phyloP scores from a whole-genome alignment of 768 basidiomycete species.

The Tricholoma furcatifolium region DNA sequence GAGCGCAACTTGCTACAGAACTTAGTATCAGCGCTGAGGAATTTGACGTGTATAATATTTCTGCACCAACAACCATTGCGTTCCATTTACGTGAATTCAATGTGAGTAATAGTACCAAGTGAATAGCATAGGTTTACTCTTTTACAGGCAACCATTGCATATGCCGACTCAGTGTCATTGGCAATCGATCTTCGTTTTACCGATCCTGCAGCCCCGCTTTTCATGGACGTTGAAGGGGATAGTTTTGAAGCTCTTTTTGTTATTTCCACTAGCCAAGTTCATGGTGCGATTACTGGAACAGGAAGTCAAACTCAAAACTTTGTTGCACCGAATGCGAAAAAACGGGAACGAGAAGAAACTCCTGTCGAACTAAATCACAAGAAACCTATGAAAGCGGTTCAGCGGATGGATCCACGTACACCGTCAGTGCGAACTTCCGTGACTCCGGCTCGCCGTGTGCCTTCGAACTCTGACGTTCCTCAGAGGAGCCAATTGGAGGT shows the following conservation, averaged over 20 bases:
- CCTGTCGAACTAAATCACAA: conserved; percentile 42
- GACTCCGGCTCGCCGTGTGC: background rate
- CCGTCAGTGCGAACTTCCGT: conserved; percentile 9
- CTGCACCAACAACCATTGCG: conserved; percentile 60
- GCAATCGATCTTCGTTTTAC: conserved; percentile 75
- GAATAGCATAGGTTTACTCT: background rate
- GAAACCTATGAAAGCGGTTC: conserved; percentile 55
- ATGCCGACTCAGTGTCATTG: conserved; percentile 68
- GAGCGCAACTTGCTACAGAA: conserved; percentile 70
- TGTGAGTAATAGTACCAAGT: conserved; percentile 36
- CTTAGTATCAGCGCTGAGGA: conserved; percentile 75
- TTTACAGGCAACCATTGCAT: conserved; percentile 74
- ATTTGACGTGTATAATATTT: conserved; percentile 75
- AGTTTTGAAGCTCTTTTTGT: conserved; percentile 66
- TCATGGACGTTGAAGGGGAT: conserved; percentile 74
- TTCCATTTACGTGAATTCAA: conserved; percentile 87
- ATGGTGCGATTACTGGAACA: conserved; percentile 31
- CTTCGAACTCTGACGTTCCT: background rate
- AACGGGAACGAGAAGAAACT: conserved; percentile 45
- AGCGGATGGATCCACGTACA: conserved; percentile 23
- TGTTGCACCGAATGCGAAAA: conserved; percentile 28
- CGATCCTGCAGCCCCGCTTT: conserved; percentile 70
- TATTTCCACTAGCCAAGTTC: conserved; percentile 71
- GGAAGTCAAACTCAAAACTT: conserved; percentile 24
- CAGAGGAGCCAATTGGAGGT: background rate